Percentiles rank a stretch among this genome's conserved stretches.
Conservation (phyloP, 441 rosid genomes). For the Pelargonium cotyledonis region DNA sequence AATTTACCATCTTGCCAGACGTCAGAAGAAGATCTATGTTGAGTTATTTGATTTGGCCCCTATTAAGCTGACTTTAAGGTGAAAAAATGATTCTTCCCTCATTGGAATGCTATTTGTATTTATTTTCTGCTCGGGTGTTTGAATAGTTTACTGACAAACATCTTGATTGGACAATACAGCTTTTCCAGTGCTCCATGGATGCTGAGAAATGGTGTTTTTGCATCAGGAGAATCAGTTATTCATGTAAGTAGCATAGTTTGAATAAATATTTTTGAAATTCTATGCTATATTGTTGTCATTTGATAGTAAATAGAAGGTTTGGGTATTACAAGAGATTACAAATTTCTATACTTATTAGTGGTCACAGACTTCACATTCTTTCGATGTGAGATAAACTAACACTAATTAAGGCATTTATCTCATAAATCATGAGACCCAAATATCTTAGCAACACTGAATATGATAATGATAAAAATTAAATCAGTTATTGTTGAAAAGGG, state of each 20-base stretch:
- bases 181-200: conserved; percentile 97
- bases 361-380: too few relatives aligned
- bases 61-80: conserved; percentile 78
- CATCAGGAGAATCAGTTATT: conserved; percentile 78
- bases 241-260: conserved; percentile 53
- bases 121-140: conserved; percentile 14
- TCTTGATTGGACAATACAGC: conserved; percentile 39
- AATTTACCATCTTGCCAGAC: conserved; percentile 75
- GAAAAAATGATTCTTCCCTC: conserved; percentile 3
- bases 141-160: conserved; percentile 26
- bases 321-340: neutral
- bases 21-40: conserved; percentile 76
- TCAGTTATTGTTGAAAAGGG: too few relatives aligned
- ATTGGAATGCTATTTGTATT: neutral
- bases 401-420: too few relatives aligned
- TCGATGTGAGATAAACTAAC: too few relatives aligned
- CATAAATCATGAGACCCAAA: too few relatives aligned
- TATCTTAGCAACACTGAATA: too few relatives aligned
- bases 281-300: too few relatives aligned
- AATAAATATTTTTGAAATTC: conserved; percentile 3
- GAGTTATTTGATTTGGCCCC: conserved; percentile 82
- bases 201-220: conserved; percentile 65
- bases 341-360: too few relatives aligned
- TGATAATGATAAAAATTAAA: too few relatives aligned
- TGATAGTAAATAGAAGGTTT: neutral